These are phyloP conservation scores for Phytophthora pistaciae DNA, from an alignment of 352 stramenopile genomes.

Conservation along the genomic window DNA sequence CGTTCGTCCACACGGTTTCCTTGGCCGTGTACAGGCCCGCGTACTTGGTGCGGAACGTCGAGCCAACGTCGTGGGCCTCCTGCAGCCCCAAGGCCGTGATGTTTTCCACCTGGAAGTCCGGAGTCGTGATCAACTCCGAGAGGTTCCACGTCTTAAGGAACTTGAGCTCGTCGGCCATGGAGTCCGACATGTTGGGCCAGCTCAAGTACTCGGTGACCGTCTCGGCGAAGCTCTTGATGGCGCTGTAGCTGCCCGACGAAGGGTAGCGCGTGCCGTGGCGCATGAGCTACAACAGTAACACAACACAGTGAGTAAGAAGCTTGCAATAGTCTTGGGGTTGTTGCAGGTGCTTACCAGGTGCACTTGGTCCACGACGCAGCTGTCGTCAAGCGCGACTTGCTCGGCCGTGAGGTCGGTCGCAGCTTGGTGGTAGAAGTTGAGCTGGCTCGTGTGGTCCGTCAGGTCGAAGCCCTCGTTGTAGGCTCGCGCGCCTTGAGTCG, in stretches of 20 bases:
- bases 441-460: conserved; percentile 65
- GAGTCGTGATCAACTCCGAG: conserved; percentile 43
- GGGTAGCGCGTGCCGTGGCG: conserved; percentile 69
- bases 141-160: conserved; percentile 61
- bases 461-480: conserved; percentile 62
- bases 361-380: conserved; percentile 60
- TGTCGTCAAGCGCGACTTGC: conserved; percentile 49
- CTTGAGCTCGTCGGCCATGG: conserved; percentile 44
- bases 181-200: conserved; percentile 37
- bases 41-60: conserved; percentile 50
- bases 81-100: conserved; percentile 56
- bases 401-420: conserved; percentile 44
- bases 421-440: conserved; percentile 68
- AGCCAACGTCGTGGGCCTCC: conserved; percentile 53
- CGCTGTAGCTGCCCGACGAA: conserved; percentile 60
- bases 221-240: conserved; percentile 38
- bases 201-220: conserved; percentile 42
- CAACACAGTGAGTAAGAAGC: not conserved
- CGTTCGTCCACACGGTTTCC: conserved; percentile 57
- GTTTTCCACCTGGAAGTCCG: conserved; percentile 57
- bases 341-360: conserved; percentile 32
- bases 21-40: conserved; percentile 47
- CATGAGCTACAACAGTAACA: conserved; percentile 32
- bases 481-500: conserved; percentile 9
- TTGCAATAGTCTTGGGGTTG: too few relatives aligned